A percentile compares a stretch with the other conserved stretches of the same genome.
Conservation (phyloP, 2,329 filamentous ascomycete species). For the Periconia sp. region DNA sequence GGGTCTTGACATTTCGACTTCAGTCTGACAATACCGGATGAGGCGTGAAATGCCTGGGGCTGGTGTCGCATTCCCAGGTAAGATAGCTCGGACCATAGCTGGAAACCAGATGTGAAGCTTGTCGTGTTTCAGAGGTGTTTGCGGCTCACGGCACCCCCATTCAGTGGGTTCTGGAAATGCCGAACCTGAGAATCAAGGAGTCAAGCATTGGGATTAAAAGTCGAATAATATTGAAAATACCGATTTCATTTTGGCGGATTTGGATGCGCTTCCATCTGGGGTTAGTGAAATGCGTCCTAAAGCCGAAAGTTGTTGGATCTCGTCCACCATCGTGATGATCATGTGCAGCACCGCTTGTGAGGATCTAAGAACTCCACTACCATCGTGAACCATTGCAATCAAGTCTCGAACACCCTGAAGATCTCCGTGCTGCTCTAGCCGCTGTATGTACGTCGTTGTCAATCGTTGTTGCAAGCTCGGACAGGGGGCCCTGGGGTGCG, state of each 20-base stretch:
- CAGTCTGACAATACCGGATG: conserved; percentile 6
- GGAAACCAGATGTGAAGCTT: conserved; percentile 10
- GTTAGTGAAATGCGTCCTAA: background rate
- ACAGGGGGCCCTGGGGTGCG: conserved; percentile 26
- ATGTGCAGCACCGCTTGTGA: background rate
- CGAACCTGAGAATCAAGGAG: background rate
- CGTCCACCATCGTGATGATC: background rate
- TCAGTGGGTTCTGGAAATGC: conserved; percentile 1
- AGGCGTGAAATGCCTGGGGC: conserved; percentile 16
- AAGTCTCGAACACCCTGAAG: background rate
- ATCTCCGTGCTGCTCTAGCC: conserved; percentile 9
- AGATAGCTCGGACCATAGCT: conserved; percentile 12
- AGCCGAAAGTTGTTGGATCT: background rate
- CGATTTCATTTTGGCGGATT: background rate
- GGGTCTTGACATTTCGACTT: conserved; percentile 6
- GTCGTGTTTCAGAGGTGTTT: conserved; percentile 16
- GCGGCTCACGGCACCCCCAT: conserved; percentile 3
- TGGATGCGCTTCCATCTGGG: background rate
- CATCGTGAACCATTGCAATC: background rate
- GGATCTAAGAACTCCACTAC: background rate
- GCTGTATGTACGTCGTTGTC: conserved; percentile 12
- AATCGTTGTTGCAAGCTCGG: conserved; percentile 21
- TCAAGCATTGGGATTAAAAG: conserved; percentile 5
- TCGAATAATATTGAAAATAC: background rate
- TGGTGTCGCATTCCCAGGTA: conserved; percentile 14